Evolutionary conservation across 1,284 basidiomycete genomes (phyloP).

Genomic region (Schizopora paradoxa): DNA sequence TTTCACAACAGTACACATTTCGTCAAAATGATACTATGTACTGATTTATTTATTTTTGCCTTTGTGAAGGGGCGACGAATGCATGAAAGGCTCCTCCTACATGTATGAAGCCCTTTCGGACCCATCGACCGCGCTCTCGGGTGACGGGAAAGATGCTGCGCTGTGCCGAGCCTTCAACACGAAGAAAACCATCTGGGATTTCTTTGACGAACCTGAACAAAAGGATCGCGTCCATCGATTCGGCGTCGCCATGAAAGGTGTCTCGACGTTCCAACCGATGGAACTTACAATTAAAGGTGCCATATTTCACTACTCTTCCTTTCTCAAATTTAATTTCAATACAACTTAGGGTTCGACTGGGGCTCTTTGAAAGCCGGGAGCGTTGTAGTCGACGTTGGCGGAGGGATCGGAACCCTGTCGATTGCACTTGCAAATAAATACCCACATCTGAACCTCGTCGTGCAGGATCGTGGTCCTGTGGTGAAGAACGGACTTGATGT

Average conservation of each 20-base stretch:
- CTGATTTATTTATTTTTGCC: not conserved
- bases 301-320: too few species aligned
- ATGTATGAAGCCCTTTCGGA: conserved; percentile 31
- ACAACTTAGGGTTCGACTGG: conserved; percentile 20
- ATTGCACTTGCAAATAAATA: conserved; percentile 14
- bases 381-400: conserved; percentile 22
- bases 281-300: conserved; percentile 6
- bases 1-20: conserved; percentile 6
- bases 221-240: conserved; percentile 26
- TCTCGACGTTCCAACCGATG: conserved; percentile 14
- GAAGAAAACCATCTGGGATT: conserved; percentile 27
- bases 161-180: conserved; percentile 27
- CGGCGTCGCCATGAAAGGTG: conserved; percentile 30
- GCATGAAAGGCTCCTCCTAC: conserved; percentile 28
- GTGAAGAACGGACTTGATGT: conserved; percentile 13
- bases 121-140: conserved; percentile 26
- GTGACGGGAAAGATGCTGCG: conserved; percentile 26
- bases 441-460: conserved; percentile 18
- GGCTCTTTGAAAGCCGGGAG: conserved; percentile 8
- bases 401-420: conserved; percentile 19
- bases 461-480: conserved; percentile 20
- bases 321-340: too few species aligned
- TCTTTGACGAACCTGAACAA: conserved; percentile 27
- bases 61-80: conserved; percentile 29
- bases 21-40: too few species aligned